Evolutionary conservation across 331 rosid genomes (phyloP), one percentile per base, ranked within the genome.

Genomic region (Malus hybrid): DNA sequence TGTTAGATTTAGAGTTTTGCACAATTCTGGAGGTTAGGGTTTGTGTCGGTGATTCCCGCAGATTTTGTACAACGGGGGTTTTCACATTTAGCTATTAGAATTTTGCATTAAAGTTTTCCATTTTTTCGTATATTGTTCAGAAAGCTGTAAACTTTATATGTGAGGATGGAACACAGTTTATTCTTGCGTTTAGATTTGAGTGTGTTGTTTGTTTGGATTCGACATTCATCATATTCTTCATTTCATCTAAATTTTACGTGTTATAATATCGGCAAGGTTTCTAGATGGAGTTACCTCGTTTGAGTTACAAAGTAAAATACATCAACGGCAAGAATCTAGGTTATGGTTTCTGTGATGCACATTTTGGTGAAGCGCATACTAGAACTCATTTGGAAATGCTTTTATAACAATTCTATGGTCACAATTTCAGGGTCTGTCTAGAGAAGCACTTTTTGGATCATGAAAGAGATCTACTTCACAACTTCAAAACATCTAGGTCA

Each of bases 1-100:
- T 78, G 66, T 53, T 73, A 69, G 84, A 33, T 73, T 12, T 63
- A 68, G 78, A 66, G 57, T 83, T 82, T 73, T 78, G 70, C 77
- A 71, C 77, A 46, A 72, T 62, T 71, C 69, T 66, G 80, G 82
- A 53, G 71, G 18, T 68, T 86, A 89, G 93, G 89, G 66, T 34
- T 74, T 64, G 28, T 73, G 78, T 75, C 79, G 36, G 60, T 79
- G 75, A 29, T 28, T 83, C 83, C 76, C 82, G 78, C 83, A 84
- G 90, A 65, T 92, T 86, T 86, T 86, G 44, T 39, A 39, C 44
- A 8, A 36, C 11, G 44, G 77, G 86, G 74, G 74, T 57, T 82
- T 78, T 52, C 70, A 30, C 57, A 62, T 67, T 60, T 30, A 32
- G 33, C 50, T 28, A n/a, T 29, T 11, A 63, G 61, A 29, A 46